phyloP scores from a whole-genome alignment of 495 filamentous ascomycete genomes.

The Haplographium delicatum region DNA sequence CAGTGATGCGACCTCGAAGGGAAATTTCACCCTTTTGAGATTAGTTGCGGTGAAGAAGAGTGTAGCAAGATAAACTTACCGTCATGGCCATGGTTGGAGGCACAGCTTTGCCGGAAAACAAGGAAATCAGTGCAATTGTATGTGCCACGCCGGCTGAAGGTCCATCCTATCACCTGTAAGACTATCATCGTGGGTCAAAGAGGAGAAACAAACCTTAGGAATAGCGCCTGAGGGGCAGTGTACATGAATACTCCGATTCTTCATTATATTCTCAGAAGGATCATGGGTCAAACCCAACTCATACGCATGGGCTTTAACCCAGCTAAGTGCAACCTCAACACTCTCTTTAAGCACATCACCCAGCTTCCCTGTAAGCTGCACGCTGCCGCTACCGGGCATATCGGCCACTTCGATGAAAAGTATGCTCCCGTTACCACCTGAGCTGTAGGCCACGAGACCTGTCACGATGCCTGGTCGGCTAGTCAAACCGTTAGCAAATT shows the following conservation, averaged over 20 bases:
- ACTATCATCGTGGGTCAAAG: neutral
- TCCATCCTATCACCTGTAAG: constrained; percentile 26
- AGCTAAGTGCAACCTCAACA: constrained; percentile 86
- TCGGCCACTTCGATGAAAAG: constrained; percentile 97
- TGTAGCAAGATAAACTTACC: constrained; percentile 11
- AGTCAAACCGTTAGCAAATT: constrained; percentile 22
- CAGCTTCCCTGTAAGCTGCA: constrained; percentile 98
- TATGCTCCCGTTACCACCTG: constrained; percentile 90
- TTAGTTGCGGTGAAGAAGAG: constrained; percentile 10
- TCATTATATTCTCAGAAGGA: constrained; percentile 90
- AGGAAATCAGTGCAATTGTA: constrained; percentile 84
- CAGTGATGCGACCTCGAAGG: constrained; percentile 77
- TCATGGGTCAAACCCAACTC: constrained; percentile 79
- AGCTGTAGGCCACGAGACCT: constrained; percentile 92
- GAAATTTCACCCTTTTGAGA: constrained; percentile 73
- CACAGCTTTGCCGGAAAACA: constrained; percentile 85
- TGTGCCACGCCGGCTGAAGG: constrained; percentile 88
- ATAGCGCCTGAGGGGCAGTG: constrained; percentile 95
- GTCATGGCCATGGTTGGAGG: constrained; percentile 96
- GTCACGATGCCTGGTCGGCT: constrained; percentile 90
- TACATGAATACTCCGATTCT: constrained; percentile 88
- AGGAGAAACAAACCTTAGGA: constrained; percentile 58
- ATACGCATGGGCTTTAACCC: constrained; percentile 95
- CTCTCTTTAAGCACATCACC: constrained; percentile 96
- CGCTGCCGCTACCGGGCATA: constrained; percentile 88